These are phyloP conservation scores for Aspergillus sp. DNA, from an alignment of 2,329 filamentous ascomycete genomes.

Conservation along the genomic window DNA sequence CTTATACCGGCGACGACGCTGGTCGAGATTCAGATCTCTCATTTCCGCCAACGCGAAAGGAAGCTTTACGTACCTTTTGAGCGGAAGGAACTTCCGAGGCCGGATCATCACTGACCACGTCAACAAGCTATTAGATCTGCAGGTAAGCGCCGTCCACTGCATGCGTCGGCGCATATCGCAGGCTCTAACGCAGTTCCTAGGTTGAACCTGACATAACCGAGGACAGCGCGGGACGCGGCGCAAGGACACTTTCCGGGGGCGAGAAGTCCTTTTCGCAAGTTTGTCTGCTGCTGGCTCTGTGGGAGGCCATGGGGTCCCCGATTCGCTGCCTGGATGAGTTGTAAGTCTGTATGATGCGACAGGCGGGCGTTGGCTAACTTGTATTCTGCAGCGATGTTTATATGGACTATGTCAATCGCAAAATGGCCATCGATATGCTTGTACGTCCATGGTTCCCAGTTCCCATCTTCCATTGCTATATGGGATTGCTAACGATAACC, in stretches of 20 bases:
- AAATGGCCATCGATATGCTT: conserved; percentile 88
- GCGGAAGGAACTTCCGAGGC: conserved; percentile 81
- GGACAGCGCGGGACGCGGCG: conserved; percentile 63
- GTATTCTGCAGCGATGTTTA: conserved; percentile 62
- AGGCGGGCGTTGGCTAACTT: conserved; percentile 10
- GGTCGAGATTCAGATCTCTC: conserved; percentile 68
- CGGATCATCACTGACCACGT: conserved; percentile 69
- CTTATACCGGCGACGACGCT: conserved; percentile 60
- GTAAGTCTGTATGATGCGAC: conserved; percentile 27
- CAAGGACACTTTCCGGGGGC: conserved; percentile 86
- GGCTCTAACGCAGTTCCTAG: conserved; percentile 19
- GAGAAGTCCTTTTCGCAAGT: conserved; percentile 98
- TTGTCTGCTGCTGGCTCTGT: conserved; percentile 81
- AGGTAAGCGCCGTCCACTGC: conserved; percentile 39
- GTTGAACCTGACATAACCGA: conserved; percentile 61
- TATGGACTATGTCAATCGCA: conserved; percentile 96
- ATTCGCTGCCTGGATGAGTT: conserved; percentile 95
- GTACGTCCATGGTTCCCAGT: conserved; percentile 43
- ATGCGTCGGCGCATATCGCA: not conserved
- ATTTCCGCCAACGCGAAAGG: conserved; percentile 80
- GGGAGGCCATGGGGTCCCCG: conserved; percentile 96
- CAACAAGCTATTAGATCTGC: conserved; percentile 63
- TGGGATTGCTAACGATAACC: conserved; percentile 7
- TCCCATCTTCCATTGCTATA: not conserved
- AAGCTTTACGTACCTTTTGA: conserved; percentile 80